Evolutionary conservation across 495 filamentous ascomycete species (phyloP).

Genomic region (Talaromyces stipitatus): DNA sequence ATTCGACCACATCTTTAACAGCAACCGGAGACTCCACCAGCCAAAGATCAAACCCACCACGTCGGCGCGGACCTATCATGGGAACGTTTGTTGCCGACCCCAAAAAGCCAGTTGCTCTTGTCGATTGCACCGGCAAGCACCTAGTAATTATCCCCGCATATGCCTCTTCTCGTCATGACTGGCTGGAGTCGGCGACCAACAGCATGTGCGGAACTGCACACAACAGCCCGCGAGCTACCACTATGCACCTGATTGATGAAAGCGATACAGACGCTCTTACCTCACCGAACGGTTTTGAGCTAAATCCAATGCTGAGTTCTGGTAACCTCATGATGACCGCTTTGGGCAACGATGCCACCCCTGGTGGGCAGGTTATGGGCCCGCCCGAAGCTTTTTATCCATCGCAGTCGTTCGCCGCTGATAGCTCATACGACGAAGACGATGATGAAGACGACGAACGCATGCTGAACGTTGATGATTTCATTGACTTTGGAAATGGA

Average conservation of each 20-base stretch:
- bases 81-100: conserved; percentile 47
- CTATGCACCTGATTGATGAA: conserved; percentile 42
- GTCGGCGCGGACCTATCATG: conserved; percentile 49
- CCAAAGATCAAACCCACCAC: conserved; percentile 36
- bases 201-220: conserved; percentile 44
- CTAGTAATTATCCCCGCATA: conserved; percentile 59
- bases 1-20: conserved; percentile 40
- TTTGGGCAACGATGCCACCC: conserved; percentile 46
- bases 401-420: conserved; percentile 49
- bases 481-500: conserved; percentile 60
- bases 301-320: conserved; percentile 56
- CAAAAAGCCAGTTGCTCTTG: conserved; percentile 64
- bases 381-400: conserved; percentile 75
- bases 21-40: conserved; percentile 41
- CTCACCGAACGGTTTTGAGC: conserved; percentile 37
- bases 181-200: conserved; percentile 39
- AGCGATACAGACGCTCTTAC: conserved; percentile 43
- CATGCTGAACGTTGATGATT: conserved; percentile 59
- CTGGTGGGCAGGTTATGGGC: conserved; percentile 59
- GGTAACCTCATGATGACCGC: conserved; percentile 75
- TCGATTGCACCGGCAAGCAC: conserved; percentile 61
- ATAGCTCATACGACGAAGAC: conserved; percentile 46
- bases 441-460: conserved; percentile 59
- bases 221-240: conserved; percentile 44
- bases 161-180: conserved; percentile 40